Evolutionary conservation across 2,329 filamentous ascomycete genomes (phyloP), one percentile per base, ranked within the genome.

Genomic region (Aureobasidium leucospermi): DNA sequence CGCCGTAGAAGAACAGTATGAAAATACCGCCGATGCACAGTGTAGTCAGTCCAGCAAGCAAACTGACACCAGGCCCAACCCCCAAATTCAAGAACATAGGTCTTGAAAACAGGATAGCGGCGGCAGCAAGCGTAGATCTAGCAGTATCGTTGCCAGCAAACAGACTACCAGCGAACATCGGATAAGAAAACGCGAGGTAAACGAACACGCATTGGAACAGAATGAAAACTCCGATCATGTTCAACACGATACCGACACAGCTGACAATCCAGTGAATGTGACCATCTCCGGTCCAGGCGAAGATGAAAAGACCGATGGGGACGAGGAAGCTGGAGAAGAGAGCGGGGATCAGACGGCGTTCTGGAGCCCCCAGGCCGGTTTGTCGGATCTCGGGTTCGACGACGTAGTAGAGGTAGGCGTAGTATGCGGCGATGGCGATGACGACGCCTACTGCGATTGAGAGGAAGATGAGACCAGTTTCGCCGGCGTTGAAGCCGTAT

Each of bases 121-220:
- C 83, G 51, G 79, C 82, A 5, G 84, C 85, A 4, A 87, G 70
- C 2, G 81, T 78, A 34, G 76, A 78, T 46, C 81, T 75, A 71
- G 79, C 77, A 69, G 84, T 82, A 28, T 84, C 82, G 66, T 84
- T 85, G 2, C 76, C 81, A 1, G 83, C 83, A 65, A 85, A 85
- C 19, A 86, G 70, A 56, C 75, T 79, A 45, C 83, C 82, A 1
- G 81, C 81, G 65, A 74, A 75, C 46, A 68, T 64, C 13, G 73
- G 74, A 60, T 76, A 75, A 2, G 65, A 66, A 43, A 71, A 58
- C 2, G 70, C 70, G 49, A 75, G 64, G 64, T 75, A 75, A 29
- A 74, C 65, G 64, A 73, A 73, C 45, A 75, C 66, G 55, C 70
- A 73, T 65, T 78, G 76, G 62, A 77, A 67, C 13, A 78, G 63